Conservation (phyloP, 2,329 filamentous ascomycete genomes). For the Aspergillus carbonarius region DNA sequence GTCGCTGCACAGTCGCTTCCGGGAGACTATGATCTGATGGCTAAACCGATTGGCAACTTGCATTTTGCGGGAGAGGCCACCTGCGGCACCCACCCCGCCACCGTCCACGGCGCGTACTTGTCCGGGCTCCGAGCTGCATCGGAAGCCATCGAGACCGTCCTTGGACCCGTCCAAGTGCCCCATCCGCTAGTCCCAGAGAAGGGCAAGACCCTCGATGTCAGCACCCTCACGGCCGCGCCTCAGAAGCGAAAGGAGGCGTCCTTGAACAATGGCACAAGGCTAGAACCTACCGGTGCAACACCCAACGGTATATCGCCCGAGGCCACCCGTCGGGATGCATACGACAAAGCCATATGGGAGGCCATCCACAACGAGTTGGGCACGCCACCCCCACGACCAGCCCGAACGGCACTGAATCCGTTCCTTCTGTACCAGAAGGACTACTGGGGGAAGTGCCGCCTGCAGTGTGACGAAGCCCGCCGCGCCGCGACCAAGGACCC, state of each 20-base stretch:
- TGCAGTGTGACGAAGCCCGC: constrained; percentile 69
- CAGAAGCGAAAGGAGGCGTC: constrained; percentile 26
- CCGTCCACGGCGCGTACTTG: constrained; percentile 93
- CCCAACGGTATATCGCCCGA: constrained; percentile 19
- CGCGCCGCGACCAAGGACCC: constrained; percentile 63
- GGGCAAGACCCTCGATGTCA: constrained; percentile 39
- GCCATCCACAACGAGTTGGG: constrained; percentile 65
- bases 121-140: constrained; percentile 87
- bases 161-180: constrained; percentile 77
- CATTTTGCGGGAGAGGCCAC: constrained; percentile 97
- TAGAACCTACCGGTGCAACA: constrained; percentile 7
- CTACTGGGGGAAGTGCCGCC: constrained; percentile 61
- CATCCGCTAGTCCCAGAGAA: constrained; percentile 70
- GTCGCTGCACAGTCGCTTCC: constrained; percentile 78
- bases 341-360: constrained; percentile 58
- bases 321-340: constrained; percentile 46
- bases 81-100: constrained; percentile 91
- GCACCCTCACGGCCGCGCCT: constrained; percentile 20
- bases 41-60: constrained; percentile 76
- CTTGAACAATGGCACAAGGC: constrained; percentile 6
- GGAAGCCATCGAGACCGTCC: constrained; percentile 75
- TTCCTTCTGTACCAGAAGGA: constrained; percentile 88
- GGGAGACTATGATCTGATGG: constrained; percentile 92
- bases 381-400: constrained; percentile 69
- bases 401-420: constrained; percentile 74